A percentile compares a stretch with the other conserved stretches of the same genome.
Evolutionary conservation across 441 rosid genomes (phyloP).

Genomic region (Populus trichocarpa): DNA sequence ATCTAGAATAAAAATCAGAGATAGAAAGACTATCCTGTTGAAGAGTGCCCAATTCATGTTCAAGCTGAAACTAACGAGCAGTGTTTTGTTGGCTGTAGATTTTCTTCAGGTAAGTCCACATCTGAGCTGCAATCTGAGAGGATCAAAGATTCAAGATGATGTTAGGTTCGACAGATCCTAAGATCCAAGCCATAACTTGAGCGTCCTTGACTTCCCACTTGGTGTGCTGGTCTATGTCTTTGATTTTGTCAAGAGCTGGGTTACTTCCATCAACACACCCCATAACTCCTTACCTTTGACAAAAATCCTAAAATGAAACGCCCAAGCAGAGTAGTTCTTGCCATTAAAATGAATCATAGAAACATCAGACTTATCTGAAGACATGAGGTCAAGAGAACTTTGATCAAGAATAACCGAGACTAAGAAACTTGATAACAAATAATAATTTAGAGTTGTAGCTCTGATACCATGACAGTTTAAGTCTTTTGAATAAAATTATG

Average conservation of each 20-base stretch:
- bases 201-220: constrained; percentile 6
- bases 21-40: constrained; percentile 1
- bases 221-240: background rate
- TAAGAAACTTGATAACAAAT: no score
- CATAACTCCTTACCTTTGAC: background rate
- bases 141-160: background rate
- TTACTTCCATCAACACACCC: background rate
- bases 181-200: background rate
- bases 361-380: background rate
- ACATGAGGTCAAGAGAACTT: background rate
- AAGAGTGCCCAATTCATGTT: constrained; percentile 1
- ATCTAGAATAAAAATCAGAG: background rate
- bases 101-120: no score
- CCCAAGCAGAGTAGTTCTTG: background rate
- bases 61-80: background rate
- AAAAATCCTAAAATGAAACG: background rate
- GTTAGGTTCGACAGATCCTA: background rate
- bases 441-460: no score
- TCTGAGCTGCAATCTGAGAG: no score
- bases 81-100: background rate
- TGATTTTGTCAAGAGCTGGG: background rate
- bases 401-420: background rate
- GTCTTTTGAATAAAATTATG: no score
- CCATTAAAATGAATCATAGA: background rate
- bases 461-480: no score